Evolutionary conservation across 148 eudicot genomes (phyloP), one percentile per base, ranked within the genome.

Genomic region (Cornus florida): DNA sequence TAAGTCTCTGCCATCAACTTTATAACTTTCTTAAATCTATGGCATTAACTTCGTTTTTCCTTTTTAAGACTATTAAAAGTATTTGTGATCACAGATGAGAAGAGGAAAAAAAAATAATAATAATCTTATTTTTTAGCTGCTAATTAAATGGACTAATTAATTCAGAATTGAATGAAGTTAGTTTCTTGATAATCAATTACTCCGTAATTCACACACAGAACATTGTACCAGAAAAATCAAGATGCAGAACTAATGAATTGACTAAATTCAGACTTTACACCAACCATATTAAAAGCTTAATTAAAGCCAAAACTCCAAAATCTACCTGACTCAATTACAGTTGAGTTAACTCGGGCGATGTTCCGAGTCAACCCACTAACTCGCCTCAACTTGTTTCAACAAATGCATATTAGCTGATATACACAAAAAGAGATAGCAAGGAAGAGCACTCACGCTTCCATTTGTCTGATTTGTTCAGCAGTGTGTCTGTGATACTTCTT

Each of bases 401-500:
- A 16, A 53, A 62, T 57, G 53, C 53, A 14, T 57, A 57, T 57
- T 4, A 35, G 4, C 38, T 35, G n/a, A n/a, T n/a, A 35, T 35
- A 35, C 38, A 35, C 38, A 35, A 57, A 12, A 12, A 12, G 3
- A 24, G 19, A 22, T 3, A 39, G 6, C 6, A 8, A 62, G 28
- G 28, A 14, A 14, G 33, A 75, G 9, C 48, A 72, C 92, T 67
- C 81, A 96, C 99, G 99, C 90, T 82, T 96, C 98, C 99, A 96
- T 93, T 78, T 93, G 95, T 73, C 93, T 86, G 69, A 96, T 96
- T 80, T 96, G 99, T 20, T 93, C 91, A 6, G 94, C 87, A 35
- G 99, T 92, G 77, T 96, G 99, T 14, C 99, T 88, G 80, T 96
- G 99, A 82, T 93, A 96, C 80, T 90, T 96, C 81, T 93, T 96